Conservation (phyloP, 192 early-diverging fungal species). For the Mortierella hygrophila region DNA sequence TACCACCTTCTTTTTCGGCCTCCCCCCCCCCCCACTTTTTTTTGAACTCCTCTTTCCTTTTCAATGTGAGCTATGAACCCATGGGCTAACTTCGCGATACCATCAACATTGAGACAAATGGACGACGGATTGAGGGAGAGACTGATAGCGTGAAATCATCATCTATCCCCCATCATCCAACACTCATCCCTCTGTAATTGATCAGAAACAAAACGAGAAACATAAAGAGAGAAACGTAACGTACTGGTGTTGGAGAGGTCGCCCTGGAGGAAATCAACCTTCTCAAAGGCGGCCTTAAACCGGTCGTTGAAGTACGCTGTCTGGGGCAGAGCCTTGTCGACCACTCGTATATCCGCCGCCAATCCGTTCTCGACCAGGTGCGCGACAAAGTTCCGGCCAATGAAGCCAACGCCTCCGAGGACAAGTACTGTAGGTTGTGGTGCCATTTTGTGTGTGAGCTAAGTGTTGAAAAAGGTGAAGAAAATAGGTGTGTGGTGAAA, state of each 20-base stretch:
- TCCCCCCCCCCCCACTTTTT: background rate
- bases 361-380: conserved; percentile 79
- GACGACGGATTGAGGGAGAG: background rate
- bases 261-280: conserved; percentile 83
- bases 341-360: conserved; percentile 75
- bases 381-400: conserved; percentile 84
- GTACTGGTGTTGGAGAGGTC: conserved; percentile 83
- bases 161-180: no score
- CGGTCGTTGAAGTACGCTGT: conserved; percentile 77
- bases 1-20: background rate
- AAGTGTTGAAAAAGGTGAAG: background rate
- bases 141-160: background rate
- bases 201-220: background rate
- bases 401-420: conserved; percentile 89
- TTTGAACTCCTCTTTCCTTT: background rate
- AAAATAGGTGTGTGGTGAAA: background rate
- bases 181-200: background rate
- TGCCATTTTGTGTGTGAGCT: conserved; percentile 39
- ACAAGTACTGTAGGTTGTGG: conserved; percentile 74
- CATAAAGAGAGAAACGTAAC: background rate
- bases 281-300: conserved; percentile 77
- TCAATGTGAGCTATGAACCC: background rate
- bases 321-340: conserved; percentile 85
- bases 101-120: background rate
- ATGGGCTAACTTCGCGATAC: background rate